Conservation (phyloP, 1,284 basidiomycete species). For the Nidula niveotomentosa region DNA sequence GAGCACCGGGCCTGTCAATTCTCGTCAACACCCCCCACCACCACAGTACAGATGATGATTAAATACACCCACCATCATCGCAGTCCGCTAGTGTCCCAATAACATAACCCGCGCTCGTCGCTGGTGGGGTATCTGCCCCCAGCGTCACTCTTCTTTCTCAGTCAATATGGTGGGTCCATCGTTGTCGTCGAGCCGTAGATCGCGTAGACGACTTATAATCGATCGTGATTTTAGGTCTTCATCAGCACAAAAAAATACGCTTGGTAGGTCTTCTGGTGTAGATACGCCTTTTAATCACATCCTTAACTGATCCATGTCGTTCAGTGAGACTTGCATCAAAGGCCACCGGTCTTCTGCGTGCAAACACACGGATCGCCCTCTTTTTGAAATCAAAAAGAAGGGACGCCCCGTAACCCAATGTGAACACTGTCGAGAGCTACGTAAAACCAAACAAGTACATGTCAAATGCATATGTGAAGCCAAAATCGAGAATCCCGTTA, state of each 20-base stretch:
- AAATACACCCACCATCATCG: slow-evolving; percentile 27
- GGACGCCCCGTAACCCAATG: slow-evolving; percentile 85
- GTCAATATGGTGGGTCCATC: not conserved
- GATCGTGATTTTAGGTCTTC: slow-evolving; percentile 50
- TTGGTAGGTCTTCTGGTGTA: slow-evolving; percentile 47
- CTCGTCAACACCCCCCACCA: slow-evolving; percentile 38
- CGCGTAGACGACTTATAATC: too few relatives aligned
- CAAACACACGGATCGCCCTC: slow-evolving; percentile 76
- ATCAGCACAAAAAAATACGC: slow-evolving; percentile 82
- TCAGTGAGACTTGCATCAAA: slow-evolving; percentile 86
- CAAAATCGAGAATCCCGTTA: slow-evolving; percentile 28
- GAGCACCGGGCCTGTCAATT: slow-evolving; percentile 43
- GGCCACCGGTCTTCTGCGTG: slow-evolving; percentile 85
- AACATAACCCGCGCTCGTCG: slow-evolving; percentile 42
- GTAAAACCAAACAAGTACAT: slow-evolving; percentile 73
- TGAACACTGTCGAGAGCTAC: slow-evolving; percentile 73
- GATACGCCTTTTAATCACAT: not conserved
- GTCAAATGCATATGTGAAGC: slow-evolving; percentile 70
- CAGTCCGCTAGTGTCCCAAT: slow-evolving; percentile 37
- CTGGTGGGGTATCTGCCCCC: slow-evolving; percentile 41
- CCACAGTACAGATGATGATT: slow-evolving; percentile 37
- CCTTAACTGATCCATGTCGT: slow-evolving; percentile 24
- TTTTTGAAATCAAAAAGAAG: slow-evolving; percentile 88
- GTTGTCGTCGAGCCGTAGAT: too few relatives aligned
- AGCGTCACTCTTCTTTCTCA: slow-evolving; percentile 1